Conservation (phyloP, 2,329 filamentous ascomycete genomes). For the Drechslera avenae region DNA sequence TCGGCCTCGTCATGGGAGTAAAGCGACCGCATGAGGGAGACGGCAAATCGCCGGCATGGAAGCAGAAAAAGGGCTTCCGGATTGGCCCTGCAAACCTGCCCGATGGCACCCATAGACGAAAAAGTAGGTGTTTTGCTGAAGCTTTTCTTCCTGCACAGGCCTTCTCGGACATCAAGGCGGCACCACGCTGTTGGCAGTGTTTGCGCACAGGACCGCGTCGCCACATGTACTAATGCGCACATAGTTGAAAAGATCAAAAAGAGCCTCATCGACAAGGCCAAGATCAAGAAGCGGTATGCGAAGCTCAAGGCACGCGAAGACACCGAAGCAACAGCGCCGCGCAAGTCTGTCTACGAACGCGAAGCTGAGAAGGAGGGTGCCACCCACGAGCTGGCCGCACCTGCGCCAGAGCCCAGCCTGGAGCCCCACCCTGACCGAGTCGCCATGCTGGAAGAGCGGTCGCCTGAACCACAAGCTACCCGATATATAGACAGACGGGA, state of each 20-base stretch:
- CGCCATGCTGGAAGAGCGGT: conserved; percentile 59
- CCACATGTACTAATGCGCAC: conserved; percentile 5
- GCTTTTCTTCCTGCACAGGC: not conserved
- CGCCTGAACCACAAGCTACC: conserved; percentile 24
- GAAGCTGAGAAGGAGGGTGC: conserved; percentile 40
- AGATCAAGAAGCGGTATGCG: conserved; percentile 88
- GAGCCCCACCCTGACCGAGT: conserved; percentile 66
- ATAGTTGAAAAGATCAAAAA: conserved; percentile 87
- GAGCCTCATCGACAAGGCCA: conserved; percentile 86
- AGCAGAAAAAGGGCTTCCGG: conserved; percentile 72
- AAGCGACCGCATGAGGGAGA: conserved; percentile 62
- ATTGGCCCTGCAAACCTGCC: conserved; percentile 90
- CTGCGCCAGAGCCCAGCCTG: conserved; percentile 44
- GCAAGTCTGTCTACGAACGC: conserved; percentile 45
- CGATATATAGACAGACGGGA: conserved; percentile 26
- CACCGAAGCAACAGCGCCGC: conserved; percentile 36
- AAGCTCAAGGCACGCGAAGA: conserved; percentile 75
- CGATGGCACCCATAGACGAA: conserved; percentile 85
- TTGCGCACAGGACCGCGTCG: too few species aligned
- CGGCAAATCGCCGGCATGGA: conserved; percentile 49
- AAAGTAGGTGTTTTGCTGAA: conserved; percentile 56
- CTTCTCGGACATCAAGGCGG: not conserved
- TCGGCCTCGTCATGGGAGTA: conserved; percentile 56
- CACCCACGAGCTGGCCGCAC: conserved; percentile 24
- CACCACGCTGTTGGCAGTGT: too few species aligned